These are phyloP conservation scores for Acacia concinna DNA, from an alignment of 331 rosid genomes.

Conservation along the genomic window DNA sequence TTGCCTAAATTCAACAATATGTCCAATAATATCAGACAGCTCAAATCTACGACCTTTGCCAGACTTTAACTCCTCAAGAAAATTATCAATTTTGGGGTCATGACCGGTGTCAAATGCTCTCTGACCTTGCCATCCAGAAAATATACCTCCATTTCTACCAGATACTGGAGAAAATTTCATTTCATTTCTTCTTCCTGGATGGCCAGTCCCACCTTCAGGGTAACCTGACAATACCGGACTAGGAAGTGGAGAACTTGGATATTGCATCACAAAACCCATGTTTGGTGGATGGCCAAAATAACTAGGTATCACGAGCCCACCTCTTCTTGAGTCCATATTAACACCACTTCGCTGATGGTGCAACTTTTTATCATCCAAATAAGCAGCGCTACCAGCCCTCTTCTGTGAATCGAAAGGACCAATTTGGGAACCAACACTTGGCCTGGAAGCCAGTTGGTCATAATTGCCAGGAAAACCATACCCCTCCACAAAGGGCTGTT, in stretches of 20 bases:
- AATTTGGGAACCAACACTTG: conserved; percentile 42
- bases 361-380: conserved; percentile 54
- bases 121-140: conserved; percentile 76
- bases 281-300: conserved; percentile 61
- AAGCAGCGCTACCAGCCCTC: conserved; percentile 40
- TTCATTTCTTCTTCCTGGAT: conserved; percentile 64
- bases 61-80: conserved; percentile 82
- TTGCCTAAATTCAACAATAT: conserved; percentile 80
- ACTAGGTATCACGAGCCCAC: conserved; percentile 44
- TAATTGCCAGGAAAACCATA: conserved; percentile 55
- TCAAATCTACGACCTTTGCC: conserved; percentile 75
- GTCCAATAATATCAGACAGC: conserved; percentile 75
- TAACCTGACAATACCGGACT: conserved; percentile 74
- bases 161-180: conserved; percentile 52
- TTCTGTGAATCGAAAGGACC: conserved; percentile 47
- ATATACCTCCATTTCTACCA: conserved; percentile 54
- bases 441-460: conserved; percentile 52
- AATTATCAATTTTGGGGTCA: conserved; percentile 65
- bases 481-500: conserved; percentile 54
- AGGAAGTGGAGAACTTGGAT: conserved; percentile 65
- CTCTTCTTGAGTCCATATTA: conserved; percentile 52
- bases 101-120: conserved; percentile 53
- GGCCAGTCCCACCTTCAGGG: conserved; percentile 53
- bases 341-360: conserved; percentile 48
- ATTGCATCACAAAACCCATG: conserved; percentile 54